Percentiles rank a stretch among this genome's conserved stretches.
Conservation (phyloP, 352 stramenopile species). For the Phytophthora melonis region DNA sequence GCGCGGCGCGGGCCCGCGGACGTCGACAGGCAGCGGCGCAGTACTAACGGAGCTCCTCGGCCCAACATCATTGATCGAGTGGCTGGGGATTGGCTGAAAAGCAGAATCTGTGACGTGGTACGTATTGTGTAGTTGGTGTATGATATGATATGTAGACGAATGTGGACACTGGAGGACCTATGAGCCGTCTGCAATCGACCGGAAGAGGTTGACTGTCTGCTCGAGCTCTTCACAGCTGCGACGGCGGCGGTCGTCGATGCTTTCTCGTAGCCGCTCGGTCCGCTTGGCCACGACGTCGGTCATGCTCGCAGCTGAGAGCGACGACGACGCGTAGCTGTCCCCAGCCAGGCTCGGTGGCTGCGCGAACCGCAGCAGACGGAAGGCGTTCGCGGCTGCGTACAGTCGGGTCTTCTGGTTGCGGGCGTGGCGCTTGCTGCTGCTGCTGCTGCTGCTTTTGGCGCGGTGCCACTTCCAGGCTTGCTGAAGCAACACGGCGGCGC, state of each 20-base stretch:
- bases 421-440: constrained; percentile 7
- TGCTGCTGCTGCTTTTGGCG: constrained; percentile 2
- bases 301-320: constrained; percentile 13
- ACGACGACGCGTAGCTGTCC: constrained; percentile 14
- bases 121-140: background rate
- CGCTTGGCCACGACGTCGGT: constrained; percentile 30
- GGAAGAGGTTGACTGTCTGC: constrained; percentile 22
- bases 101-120: constrained; percentile 6
- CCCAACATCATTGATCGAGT: constrained; percentile 23
- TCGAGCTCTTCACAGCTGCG: constrained; percentile 7
- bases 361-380: constrained; percentile 61
- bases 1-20: constrained; percentile 1
- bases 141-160: background rate
- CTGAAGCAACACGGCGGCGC: constrained; percentile 60
- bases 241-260: constrained; percentile 16
- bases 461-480: constrained; percentile 50
- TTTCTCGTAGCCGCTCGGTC: constrained; percentile 27
- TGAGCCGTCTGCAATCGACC: background rate
- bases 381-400: constrained; percentile 58
- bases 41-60: constrained; percentile 18
- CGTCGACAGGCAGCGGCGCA: constrained; percentile 31
- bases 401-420: constrained; percentile 39
- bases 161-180: background rate
- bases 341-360: constrained; percentile 40
- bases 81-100: constrained; percentile 30